Percentiles rank a stretch among this genome's conserved stretches.
Evolutionary conservation across 2,329 filamentous ascomycete genomes (phyloP).

Genomic region (Venturia oleaginea): DNA sequence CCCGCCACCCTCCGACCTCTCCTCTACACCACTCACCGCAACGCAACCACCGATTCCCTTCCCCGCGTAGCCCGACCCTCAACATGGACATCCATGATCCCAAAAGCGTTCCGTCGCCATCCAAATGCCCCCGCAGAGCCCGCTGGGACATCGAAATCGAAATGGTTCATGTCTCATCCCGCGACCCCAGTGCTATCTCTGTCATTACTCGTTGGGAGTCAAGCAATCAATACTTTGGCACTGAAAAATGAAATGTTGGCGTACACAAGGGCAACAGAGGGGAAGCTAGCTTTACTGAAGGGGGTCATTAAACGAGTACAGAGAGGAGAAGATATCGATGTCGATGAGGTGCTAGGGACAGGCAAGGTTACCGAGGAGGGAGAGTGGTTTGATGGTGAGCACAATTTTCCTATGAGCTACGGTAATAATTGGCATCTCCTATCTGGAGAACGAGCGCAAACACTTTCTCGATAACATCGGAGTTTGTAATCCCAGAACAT

Average conservation of each 20-base stretch:
- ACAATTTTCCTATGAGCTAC: neutral
- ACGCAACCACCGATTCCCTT: slow-evolving; percentile 15
- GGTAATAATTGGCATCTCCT: neutral
- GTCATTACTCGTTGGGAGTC: slow-evolving; percentile 77
- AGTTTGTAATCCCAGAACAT: too few species aligned
- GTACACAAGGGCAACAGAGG: slow-evolving; percentile 67
- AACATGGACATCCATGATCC: slow-evolving; percentile 31
- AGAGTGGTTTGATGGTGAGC: slow-evolving; percentile 78
- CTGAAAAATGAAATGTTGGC: slow-evolving; percentile 66
- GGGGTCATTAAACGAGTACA: slow-evolving; percentile 67
- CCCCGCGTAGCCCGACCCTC: slow-evolving; percentile 29
- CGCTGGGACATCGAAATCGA: slow-evolving; percentile 9
- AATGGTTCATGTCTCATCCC: slow-evolving; percentile 34
- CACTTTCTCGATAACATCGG: neutral
- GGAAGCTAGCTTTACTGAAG: slow-evolving; percentile 64
- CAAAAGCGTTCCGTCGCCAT: slow-evolving; percentile 21
- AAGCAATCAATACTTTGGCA: slow-evolving; percentile 86
- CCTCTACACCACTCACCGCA: neutral
- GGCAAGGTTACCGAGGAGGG: slow-evolving; percentile 65
- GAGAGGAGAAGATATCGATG: slow-evolving; percentile 69
- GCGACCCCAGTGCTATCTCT: slow-evolving; percentile 57
- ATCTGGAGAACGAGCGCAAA: neutral
- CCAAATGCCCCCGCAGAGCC: slow-evolving; percentile 5
- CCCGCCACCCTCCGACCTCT: slow-evolving; percentile 8
- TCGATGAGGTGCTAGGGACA: slow-evolving; percentile 71